Evolutionary conservation across 257 asterid species (phyloP), one percentile per base, ranked within the genome.

Genomic region (Penstemon barbatus): DNA sequence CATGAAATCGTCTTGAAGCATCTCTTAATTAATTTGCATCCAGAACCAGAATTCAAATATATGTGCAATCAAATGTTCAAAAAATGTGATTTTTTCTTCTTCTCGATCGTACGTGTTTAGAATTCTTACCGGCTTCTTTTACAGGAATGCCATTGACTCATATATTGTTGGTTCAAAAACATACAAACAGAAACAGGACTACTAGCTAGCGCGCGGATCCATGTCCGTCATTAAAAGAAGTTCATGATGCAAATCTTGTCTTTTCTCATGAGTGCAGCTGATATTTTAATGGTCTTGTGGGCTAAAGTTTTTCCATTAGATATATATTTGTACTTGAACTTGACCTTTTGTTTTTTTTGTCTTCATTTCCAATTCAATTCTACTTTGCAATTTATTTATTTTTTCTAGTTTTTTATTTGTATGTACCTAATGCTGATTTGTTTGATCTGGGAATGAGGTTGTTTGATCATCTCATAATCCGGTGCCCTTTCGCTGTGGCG

Each of bases 81-180:
- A 15, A 15, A 15, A 15, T 15, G 18, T 15, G 18, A 15, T 15
- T 15, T 15, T 52, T 57, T 60, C 13, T 43, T 58, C 50, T 7
- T 46, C 61, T 51, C 39, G 18, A 15, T n/a, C 39, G 8, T n/a
- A n/a, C n/a, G n/a, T 45, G 59, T 50, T 25, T 37, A 43, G 3
- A 33, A 8, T 68, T 43, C 42, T 6, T 55, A 4, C 18, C 18
- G 18, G 18, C 11, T 57, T 60, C 59, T 77, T 48, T 79, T 86
- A 76, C 83, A 92, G 98, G 91, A 90, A 78, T 82, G 96, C 98
- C 51, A 75, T 90, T 46, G 96, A 85, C 48, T 83, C 91, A 63
- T n/a, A n/a, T n/a, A n/a, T 80, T 86, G 2, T 75, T 92, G 98
- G 98, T 68, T 90, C 81, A 81, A 81, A 72, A 92, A 86, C 75